Conservation (phyloP, 1,139 yeast genomes). For the Scheffersomyces cryptocercus region DNA sequence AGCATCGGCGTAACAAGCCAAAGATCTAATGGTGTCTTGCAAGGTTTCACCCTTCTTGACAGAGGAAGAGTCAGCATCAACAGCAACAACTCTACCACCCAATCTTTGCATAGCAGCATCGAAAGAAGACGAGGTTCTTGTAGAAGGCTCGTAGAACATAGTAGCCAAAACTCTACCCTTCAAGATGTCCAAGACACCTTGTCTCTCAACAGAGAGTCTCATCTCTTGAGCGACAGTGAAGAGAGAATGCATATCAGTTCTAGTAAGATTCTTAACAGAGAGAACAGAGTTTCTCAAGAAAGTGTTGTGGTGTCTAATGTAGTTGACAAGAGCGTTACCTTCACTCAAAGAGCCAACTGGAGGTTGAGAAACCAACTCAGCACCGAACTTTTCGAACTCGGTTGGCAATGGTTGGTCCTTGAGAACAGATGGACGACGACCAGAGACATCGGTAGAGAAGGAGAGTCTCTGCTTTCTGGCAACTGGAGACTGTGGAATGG, state of each 20-base stretch:
- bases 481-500: conserved; percentile 48
- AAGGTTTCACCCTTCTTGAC: conserved; percentile 98
- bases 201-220: conserved; percentile 95
- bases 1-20: conserved; percentile 96
- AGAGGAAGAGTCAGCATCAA: conserved; percentile 81
- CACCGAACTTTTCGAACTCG: conserved; percentile 60
- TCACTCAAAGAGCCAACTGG: conserved; percentile 68
- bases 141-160: conserved; percentile 97
- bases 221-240: conserved; percentile 98
- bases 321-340: conserved; percentile 72
- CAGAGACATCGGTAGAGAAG: conserved; percentile 33
- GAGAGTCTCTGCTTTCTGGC: conserved; percentile 49
- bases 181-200: conserved; percentile 88
- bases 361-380: conserved; percentile 73
- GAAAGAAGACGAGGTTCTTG: conserved; percentile 93
- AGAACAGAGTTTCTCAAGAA: conserved; percentile 85
- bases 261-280: conserved; percentile 82
- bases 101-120: conserved; percentile 99
- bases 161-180: conserved; percentile 91
- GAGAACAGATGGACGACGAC: conserved; percentile 44
- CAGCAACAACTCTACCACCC: conserved; percentile 95
- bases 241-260: conserved; percentile 86
- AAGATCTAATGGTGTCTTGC: conserved; percentile 93
- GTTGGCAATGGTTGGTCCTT: conserved; percentile 36
- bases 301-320: conserved; percentile 80